Evolutionary conservation across 805 yeast genomes (phyloP), one percentile per base, ranked within the genome.

Genomic region (Pichia scutulata): DNA sequence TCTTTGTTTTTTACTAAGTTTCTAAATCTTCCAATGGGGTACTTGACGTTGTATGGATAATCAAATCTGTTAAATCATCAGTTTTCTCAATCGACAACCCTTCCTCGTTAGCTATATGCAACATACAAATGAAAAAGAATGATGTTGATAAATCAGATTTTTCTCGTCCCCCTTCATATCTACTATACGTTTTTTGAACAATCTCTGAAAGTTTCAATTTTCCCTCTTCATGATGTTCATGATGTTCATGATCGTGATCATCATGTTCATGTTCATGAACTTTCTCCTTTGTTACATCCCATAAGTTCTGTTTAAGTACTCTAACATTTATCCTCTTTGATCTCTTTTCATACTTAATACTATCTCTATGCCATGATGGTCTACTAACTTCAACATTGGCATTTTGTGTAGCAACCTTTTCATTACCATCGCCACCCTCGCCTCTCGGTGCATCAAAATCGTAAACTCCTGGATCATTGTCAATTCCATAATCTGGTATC

Each of bases 91-190:
- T 74, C 7, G 70, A 61, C 28, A 89, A 70, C 1, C 90, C 92
- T 60, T 86, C 82, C 63, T 89, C 97, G 62, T 89, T 89, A 14
- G 96, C 95, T 56, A 89, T 70, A 67, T 89, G 97, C 36, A 89
- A 68, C 59, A 88, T 67, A 58, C 95, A 86, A 51, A 89, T 86
- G 59, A 89, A 89, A 60, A 87, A 86, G 64, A 86, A 86, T 66
- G 95, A 84, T 1, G 96, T 88, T 1, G 95, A 84, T 8, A 89
- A 66, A 47, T 89, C 95, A 46, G 74, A 75, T 56, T 73, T 70
- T 44, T 81, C 76, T 44, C 78, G 37, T 16, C 37, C 81, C 9
- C 70, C 66, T 0, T 78, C 71, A 61, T 89, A 89, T 62, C 72
- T 70, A n/a, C 50, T 44, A 21, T 57, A 54, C 12, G 66, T 62